These are phyloP conservation scores for Gaultheria prostrata DNA, from an alignment of 148 eudicot genomes.

Conservation along the genomic window DNA sequence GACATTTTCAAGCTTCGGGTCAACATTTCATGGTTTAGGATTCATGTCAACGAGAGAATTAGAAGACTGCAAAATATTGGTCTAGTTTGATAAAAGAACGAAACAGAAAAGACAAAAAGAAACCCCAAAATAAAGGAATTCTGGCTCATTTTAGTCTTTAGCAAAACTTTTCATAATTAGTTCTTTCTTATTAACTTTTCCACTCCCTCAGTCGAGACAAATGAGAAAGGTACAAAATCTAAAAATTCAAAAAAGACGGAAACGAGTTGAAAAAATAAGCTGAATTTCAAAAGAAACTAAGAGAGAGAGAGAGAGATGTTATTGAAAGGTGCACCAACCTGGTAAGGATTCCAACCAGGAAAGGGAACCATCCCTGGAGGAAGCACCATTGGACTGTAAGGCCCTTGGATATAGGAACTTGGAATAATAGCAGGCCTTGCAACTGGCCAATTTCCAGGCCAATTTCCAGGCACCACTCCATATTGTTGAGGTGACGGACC, in stretches of 20 bases:
- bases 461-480: slow-evolving; percentile 58
- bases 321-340: slow-evolving; percentile 40
- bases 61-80: background rate
- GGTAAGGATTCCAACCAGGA: slow-evolving; percentile 82
- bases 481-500: slow-evolving; percentile 65
- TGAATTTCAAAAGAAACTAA: background rate
- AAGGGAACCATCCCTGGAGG: slow-evolving; percentile 78
- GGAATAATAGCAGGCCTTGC: slow-evolving; percentile 69
- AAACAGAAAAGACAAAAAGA: background rate
- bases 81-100: background rate
- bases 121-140: background rate
- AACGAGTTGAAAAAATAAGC: background rate
- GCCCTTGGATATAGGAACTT: slow-evolving; percentile 68
- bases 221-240: background rate
- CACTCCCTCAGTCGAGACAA: background rate
- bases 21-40: background rate
- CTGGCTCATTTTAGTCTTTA: background rate
- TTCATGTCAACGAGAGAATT: background rate
- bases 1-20: background rate
- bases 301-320: background rate
- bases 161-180: background rate
- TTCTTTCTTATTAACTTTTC: background rate
- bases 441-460: slow-evolving; percentile 82
- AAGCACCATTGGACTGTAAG: slow-evolving; percentile 66
- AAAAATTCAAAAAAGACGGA: background rate